A percentile compares a stretch with the other conserved stretches of the same genome.
phyloP scores from a whole-genome alignment of 345 rosid species.

The Syzygium aromaticum region DNA sequence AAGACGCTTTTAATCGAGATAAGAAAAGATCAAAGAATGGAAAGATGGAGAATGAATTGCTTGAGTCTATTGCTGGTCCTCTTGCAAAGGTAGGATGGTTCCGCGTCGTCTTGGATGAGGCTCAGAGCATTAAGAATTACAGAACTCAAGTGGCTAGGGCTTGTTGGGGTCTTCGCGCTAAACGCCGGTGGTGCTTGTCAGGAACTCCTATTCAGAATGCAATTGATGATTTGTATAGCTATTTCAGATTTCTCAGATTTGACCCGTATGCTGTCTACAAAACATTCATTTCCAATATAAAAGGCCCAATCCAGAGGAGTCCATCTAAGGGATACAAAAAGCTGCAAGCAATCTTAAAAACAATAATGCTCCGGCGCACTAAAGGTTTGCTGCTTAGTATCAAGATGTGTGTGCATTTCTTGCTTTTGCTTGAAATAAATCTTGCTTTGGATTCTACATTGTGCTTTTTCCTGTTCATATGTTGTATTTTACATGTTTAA shows the following conservation, averaged over 20 bases:
- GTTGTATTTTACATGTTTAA: not conserved
- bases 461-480: not conserved
- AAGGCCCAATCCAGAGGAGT: slow-evolving; percentile 54
- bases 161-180: slow-evolving; percentile 98
- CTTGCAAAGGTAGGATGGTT: slow-evolving; percentile 94
- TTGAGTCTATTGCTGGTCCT: slow-evolving; percentile 60
- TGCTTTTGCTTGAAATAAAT: not conserved
- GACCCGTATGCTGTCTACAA: slow-evolving; percentile 65
- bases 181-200: slow-evolving; percentile 97
- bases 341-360: slow-evolving; percentile 82
- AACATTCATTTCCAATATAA: slow-evolving; percentile 51
- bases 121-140: slow-evolving; percentile 95
- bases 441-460: not conserved
- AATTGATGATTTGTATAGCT: slow-evolving; percentile 94
- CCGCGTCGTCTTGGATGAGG: slow-evolving; percentile 94
- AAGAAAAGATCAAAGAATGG: slow-evolving; percentile 45
- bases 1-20: slow-evolving; percentile 37
- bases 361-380: slow-evolving; percentile 95
- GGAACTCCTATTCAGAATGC: slow-evolving; percentile 99
- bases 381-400: slow-evolving; percentile 39
- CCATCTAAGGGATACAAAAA: slow-evolving; percentile 63
- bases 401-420: not conserved
- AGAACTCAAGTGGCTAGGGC: slow-evolving; percentile 97
- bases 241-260: slow-evolving; percentile 91
- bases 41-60: slow-evolving; percentile 33